Conservation (phyloP, 352 stramenopile species). For the Aphanomyces astaci region DNA sequence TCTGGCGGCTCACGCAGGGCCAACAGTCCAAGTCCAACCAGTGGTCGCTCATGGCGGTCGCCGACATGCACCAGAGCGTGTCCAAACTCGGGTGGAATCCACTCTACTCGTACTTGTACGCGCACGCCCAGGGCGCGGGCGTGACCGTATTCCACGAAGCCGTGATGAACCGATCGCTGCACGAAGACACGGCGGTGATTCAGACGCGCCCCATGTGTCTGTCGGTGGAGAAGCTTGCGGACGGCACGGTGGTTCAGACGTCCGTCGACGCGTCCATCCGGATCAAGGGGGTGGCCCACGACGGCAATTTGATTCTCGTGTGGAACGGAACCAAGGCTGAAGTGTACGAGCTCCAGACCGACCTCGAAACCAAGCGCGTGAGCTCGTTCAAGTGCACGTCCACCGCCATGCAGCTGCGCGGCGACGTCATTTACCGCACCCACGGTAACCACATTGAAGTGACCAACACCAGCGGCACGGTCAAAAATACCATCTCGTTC, state of each 20-base stretch:
- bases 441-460: slow-evolving; percentile 81
- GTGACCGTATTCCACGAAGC: slow-evolving; percentile 73
- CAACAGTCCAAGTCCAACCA: slow-evolving; percentile 15
- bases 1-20: slow-evolving; percentile 70
- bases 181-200: slow-evolving; percentile 76
- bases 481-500: slow-evolving; percentile 86
- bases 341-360: slow-evolving; percentile 74
- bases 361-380: slow-evolving; percentile 44
- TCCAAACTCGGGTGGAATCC: slow-evolving; percentile 60
- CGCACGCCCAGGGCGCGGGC: slow-evolving; percentile 58
- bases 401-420: slow-evolving; percentile 59
- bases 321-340: slow-evolving; percentile 82
- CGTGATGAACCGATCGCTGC: slow-evolving; percentile 73
- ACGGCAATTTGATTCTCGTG: slow-evolving; percentile 60
- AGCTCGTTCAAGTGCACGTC: slow-evolving; percentile 73
- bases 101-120: slow-evolving; percentile 52
- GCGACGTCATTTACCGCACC: slow-evolving; percentile 84
- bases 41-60: slow-evolving; percentile 61
- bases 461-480: slow-evolving; percentile 77
- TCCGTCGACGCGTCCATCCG: slow-evolving; percentile 53
- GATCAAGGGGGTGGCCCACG: slow-evolving; percentile 82
- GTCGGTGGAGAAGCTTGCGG: slow-evolving; percentile 69
- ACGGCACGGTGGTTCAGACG: slow-evolving; percentile 58
- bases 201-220: slow-evolving; percentile 62
- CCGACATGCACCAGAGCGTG: slow-evolving; percentile 43